A percentile compares a stretch with the other conserved stretches of the same genome.
phyloP scores from a whole-genome alignment of 768 basidiomycete species.

The Trametes punicea region DNA sequence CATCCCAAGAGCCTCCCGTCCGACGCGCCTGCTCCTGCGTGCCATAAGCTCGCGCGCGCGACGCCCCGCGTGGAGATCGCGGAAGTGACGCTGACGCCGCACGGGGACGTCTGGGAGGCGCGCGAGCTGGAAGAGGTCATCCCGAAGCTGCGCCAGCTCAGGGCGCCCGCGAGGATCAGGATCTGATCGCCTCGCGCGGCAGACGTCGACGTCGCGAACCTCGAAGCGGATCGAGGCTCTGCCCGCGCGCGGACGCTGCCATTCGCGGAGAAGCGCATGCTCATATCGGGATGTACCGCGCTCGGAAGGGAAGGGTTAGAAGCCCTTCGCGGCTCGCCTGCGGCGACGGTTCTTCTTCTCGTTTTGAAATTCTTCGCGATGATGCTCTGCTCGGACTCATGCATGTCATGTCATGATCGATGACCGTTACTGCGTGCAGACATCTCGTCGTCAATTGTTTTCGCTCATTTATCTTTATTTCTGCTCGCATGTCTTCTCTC shows the following conservation, averaged over 20 bases:
- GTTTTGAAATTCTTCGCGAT: too few relatives aligned
- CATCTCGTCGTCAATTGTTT: not conserved
- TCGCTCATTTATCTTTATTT: not conserved
- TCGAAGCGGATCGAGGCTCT: not conserved
- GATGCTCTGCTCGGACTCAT: not conserved
- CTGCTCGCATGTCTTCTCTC: not conserved
- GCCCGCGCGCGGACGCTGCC: not conserved
- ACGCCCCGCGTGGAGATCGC: conserved; percentile 18
- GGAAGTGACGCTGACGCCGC: conserved; percentile 13
- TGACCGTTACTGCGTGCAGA: not conserved
- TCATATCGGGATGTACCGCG: too few relatives aligned
- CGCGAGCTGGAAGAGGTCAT: conserved; percentile 19
- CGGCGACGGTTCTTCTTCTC: too few relatives aligned
- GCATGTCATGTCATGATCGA: not conserved
- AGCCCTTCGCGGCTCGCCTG: too few relatives aligned
- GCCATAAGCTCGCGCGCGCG: not conserved
- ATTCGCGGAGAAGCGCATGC: too few relatives aligned
- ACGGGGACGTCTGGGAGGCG: conserved; percentile 16
- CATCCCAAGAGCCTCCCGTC: not conserved
- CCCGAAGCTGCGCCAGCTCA: conserved; percentile 18
- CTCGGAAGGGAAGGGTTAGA: too few relatives aligned
- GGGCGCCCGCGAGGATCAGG: conserved; percentile 13
- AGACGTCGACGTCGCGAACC: not conserved
- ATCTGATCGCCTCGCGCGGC: not conserved
- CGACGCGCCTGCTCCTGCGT: not conserved